A percentile compares a stretch with the other conserved stretches of the same genome.
Conservation (phyloP, 2,329 filamentous ascomycete genomes). For the Myriangium duriaei region DNA sequence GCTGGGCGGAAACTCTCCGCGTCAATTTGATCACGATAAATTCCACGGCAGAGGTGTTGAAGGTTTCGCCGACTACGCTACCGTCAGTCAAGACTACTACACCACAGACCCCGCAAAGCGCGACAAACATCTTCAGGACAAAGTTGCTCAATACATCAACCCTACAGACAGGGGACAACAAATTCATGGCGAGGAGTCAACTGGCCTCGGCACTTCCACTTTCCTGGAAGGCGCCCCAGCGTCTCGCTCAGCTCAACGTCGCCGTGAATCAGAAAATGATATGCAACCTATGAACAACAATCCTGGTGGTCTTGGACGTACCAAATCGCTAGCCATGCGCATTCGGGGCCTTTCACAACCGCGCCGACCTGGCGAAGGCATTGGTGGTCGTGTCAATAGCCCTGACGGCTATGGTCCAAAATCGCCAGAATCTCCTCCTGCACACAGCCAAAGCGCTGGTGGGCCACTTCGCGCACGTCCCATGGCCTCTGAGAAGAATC, state of each 20-base stretch:
- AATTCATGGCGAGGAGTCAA: constrained; percentile 70
- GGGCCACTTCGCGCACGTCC: constrained; percentile 26
- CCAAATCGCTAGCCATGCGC: constrained; percentile 89
- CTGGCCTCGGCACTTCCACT: constrained; percentile 84
- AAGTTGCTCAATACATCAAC: constrained; percentile 43
- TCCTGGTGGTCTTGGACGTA: constrained; percentile 57
- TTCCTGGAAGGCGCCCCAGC: constrained; percentile 92
- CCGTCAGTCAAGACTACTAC: constrained; percentile 25
- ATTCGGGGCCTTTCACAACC: constrained; percentile 71
- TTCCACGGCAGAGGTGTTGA: constrained; percentile 81
- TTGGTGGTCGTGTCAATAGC: constrained; percentile 25
- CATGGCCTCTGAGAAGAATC: constrained; percentile 45
- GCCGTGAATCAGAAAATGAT: constrained; percentile 55
- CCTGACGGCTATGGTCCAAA: constrained; percentile 36
- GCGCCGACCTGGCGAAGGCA: constrained; percentile 42
- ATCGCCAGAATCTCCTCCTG: constrained; percentile 13
- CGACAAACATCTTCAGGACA: constrained; percentile 15
- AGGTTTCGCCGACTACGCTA: constrained; percentile 69
- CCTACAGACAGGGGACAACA: constrained; percentile 54
- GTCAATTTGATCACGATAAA: constrained; percentile 67
- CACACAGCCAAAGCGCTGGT: constrained; percentile 26
- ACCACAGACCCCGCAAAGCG: constrained; percentile 13
- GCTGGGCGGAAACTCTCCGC: constrained; percentile 57
- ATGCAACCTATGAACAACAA: constrained; percentile 29
- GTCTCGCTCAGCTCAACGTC: constrained; percentile 64